These are phyloP conservation scores for Myriosclerotinia curreyana DNA, from an alignment of 2,329 filamentous ascomycete species.

Conservation along the genomic window DNA sequence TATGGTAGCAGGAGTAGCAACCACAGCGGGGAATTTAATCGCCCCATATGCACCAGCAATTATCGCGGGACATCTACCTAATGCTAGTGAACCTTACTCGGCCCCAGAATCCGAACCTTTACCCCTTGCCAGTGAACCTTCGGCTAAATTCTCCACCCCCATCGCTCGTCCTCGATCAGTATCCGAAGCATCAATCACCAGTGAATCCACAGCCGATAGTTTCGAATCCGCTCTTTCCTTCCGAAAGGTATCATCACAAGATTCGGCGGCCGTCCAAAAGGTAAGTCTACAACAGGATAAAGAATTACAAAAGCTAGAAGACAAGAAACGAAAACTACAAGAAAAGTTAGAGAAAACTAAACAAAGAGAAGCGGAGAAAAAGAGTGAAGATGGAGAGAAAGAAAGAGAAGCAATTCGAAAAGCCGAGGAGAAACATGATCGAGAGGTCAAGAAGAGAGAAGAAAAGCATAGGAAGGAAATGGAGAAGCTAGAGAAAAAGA, in stretches of 20 bases:
- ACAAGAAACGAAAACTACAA: slow-evolving; percentile 59
- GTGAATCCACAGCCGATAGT: slow-evolving; percentile 48
- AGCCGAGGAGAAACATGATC: slow-evolving; percentile 60
- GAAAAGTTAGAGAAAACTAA: slow-evolving; percentile 58
- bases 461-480: slow-evolving; percentile 64
- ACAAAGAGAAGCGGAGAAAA: slow-evolving; percentile 47
- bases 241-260: slow-evolving; percentile 41
- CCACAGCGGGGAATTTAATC: slow-evolving; percentile 49
- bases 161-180: slow-evolving; percentile 23
- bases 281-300: slow-evolving; percentile 51
- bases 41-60: slow-evolving; percentile 39
- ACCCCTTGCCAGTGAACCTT: slow-evolving; percentile 27
- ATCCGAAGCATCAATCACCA: slow-evolving; percentile 37
- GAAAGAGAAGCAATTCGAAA: slow-evolving; percentile 54
- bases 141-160: slow-evolving; percentile 33
- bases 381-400: slow-evolving; percentile 47
- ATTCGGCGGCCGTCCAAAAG: slow-evolving; percentile 39
- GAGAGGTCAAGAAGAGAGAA: slow-evolving; percentile 62
- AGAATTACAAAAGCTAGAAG: slow-evolving; percentile 61
- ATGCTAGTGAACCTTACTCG: slow-evolving; percentile 25
- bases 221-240: slow-evolving; percentile 47
- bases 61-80: slow-evolving; percentile 37
- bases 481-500: slow-evolving; percentile 61
- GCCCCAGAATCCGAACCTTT: slow-evolving; percentile 36
- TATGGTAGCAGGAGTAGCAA: slow-evolving; percentile 54